Base-by-base conservation (phyloP, 2,329 filamentous ascomycete species). In the Sphaerulina vaccinii region DNA sequence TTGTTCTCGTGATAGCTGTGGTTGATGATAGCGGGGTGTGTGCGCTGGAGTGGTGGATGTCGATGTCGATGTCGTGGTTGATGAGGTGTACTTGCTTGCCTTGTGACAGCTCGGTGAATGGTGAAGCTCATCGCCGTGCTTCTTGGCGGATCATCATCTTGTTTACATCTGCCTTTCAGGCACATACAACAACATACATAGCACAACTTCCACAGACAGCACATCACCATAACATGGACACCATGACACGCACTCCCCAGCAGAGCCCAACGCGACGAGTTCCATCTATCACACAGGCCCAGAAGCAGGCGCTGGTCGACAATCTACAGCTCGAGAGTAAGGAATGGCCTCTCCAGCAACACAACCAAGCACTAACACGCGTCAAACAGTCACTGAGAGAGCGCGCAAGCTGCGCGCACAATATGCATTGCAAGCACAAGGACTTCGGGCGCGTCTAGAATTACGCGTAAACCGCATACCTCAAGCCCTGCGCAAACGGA, bases 381-480 rank as follows among this genome's bases (percentile, higher is more conserved):
- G 43, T 41, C 22, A 42, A 47, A 9, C 61, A 96, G 90, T 96
- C 60, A 90, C 88, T 15, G 88, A 95, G 73, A 84, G 91, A 68
- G 88, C 89, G 56, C 83, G 92, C 62, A 90, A 92, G 70, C 78
- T 97, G 55, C 84, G 91, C 63, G 87, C 91, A 5, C 90, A 95
- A 69, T 96, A 95, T 74, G 86, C 87, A 53, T 80, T 95, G 8
- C 91, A 96, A 71, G 88, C 90, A 18, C 87, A 92, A 69, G 88
- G 88, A 57, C 79, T 97, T 33, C 83, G 87, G 55, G 85, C 90
- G 54, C 86, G 92, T 55, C 86, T 99, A 46, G 91, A 96, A 71
- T 87, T 95, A 73, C 88, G 93, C 72, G 81, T 97, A 69, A 96
- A 96, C 68, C 85, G 93, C 48, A 93, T 97, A 46, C 93, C 93